Percentiles rank a stretch among this genome's conserved stretches.
Evolutionary conservation across 73 alveolate species (phyloP).

Genomic region (Paramecium biaurelia): DNA sequence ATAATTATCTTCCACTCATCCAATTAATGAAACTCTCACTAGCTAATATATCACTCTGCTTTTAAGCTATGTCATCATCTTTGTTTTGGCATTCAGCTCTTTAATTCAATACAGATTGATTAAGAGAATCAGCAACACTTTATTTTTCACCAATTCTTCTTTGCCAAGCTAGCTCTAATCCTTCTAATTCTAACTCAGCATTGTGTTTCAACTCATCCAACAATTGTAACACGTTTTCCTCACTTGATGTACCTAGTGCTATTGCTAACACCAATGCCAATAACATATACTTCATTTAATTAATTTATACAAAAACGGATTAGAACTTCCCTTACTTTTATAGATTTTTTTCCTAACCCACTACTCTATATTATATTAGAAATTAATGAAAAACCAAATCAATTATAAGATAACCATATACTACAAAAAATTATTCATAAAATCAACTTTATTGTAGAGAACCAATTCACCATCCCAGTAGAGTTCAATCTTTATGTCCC

Average conservation of each 20-base stretch:
- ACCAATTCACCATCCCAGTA: neutral
- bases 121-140: neutral
- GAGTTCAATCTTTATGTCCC: neutral
- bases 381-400: neutral
- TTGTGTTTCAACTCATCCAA: conserved; percentile 26
- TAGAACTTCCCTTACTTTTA: neutral
- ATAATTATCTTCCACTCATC: neutral
- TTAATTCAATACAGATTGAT: neutral
- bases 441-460: neutral
- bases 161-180: conserved; percentile 39
- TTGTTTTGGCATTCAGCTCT: conserved; percentile 14
- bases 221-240: neutral
- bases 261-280: neutral
- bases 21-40: conserved; percentile 2
- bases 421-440: neutral
- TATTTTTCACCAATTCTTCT: conserved; percentile 16
- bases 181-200: conserved; percentile 27
- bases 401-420: neutral
- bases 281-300: conserved; percentile 13
- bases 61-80: neutral
- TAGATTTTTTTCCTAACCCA: neutral
- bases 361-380: neutral
- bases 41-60: neutral
- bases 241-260: conserved; percentile 7
- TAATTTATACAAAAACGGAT: conserved; percentile 23